Evolutionary conservation across 2,329 filamentous ascomycete species (phyloP).

Genomic region (Rhynchosporium graminicola): DNA sequence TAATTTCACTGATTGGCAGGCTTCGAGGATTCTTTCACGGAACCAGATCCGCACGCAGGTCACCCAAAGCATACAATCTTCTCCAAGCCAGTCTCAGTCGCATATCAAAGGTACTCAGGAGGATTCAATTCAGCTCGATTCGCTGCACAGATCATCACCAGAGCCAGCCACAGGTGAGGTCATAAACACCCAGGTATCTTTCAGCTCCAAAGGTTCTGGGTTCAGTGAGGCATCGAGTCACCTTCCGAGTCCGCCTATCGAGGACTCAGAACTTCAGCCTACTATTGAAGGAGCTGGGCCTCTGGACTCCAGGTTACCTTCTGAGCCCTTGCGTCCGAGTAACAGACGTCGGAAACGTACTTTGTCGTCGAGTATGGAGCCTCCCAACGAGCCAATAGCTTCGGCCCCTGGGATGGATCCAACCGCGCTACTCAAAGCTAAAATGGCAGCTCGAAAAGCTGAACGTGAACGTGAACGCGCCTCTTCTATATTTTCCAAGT

Average conservation of each 20-base stretch:
- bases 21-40: not conserved
- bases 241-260: conserved; percentile 12
- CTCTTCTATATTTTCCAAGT: not conserved
- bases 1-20: not conserved
- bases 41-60: not conserved
- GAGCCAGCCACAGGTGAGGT: not conserved
- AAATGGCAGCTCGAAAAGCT: conserved; percentile 4
- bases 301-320: not conserved
- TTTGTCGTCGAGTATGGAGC: conserved; percentile 3
- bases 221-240: conserved; percentile 18
- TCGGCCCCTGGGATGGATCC: not conserved
- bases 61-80: not conserved
- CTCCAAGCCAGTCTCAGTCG: not conserved
- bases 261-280: not conserved
- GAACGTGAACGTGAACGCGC: not conserved
- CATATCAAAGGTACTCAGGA: not conserved
- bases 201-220: not conserved
- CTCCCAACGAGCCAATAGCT: not conserved
- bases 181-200: not conserved
- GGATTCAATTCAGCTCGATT: conserved; percentile 1
- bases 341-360: not conserved
- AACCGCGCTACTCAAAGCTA: conserved; percentile 1
- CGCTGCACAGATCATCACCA: not conserved
- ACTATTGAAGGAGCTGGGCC: conserved; percentile 22
- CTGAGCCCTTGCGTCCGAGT: not conserved